Base-by-base conservation (phyloP, 257 asterid species). In the Sherardia arvensis region DNA sequence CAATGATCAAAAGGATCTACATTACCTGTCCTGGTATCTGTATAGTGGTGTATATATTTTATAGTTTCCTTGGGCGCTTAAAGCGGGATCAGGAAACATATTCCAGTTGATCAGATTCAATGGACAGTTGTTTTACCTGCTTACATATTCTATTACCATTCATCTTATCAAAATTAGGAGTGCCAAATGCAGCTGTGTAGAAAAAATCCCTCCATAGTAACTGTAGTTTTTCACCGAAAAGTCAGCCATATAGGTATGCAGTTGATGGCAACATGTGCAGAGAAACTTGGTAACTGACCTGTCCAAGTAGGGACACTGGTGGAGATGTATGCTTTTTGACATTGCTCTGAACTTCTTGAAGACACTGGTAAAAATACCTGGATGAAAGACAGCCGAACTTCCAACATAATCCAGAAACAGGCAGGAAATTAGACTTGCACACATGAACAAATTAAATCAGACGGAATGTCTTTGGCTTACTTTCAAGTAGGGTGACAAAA, bases 281-380 rank as follows among this genome's bases (percentile, higher is more conserved):
- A 36, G 4, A 32, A 58, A n/a, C n/a, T 20, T 47, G 55, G 56
- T 29, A 32, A 59, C 72, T 38, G 54, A 87, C 99, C 94, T 92
- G 99, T 70, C 99, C 99, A 68, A 87, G 93, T 64, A 92, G 96
- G 75, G 99, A 92, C 72, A 92, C 96, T 53, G 99, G 99, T n/a
- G 97, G 99, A 69, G 88, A 82, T 18, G 97, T 89, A 77, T 92
- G 97, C 64, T 55, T 89, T 76, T 77, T 85, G 45, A 73, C 85
- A 54, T 51, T 71, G 71, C 79, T 81, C 67, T 80, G 88, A 64
- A 89, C 86, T 68, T 84, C 97, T 81, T 78, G 89, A 79, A 92
- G 71, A 72, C 93, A 85, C 71, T 85, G 95, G 84, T 89, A 92
- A 81, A 92, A 89, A 75, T 87, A 85, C 75, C 99, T 89, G 62